Evolutionary conservation across 2,329 filamentous ascomycete species (phyloP).

Genomic region (Cordyceps farinosa): DNA sequence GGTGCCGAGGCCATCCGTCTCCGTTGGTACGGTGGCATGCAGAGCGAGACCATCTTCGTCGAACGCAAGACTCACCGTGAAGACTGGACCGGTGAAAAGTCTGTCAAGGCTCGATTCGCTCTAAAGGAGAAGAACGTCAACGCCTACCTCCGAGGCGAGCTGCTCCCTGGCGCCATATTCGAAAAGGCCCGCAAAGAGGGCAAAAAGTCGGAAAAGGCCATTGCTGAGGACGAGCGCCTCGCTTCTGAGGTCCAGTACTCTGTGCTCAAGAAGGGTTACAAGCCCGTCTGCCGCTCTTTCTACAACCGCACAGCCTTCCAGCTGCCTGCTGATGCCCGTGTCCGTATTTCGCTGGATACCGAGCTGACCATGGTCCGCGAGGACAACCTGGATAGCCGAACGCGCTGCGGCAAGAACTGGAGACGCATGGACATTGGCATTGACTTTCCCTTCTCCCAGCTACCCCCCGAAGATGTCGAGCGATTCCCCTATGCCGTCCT

Average conservation of each 20-base stretch:
- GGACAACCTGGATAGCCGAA: conserved; percentile 82
- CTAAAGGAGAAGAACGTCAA: conserved; percentile 98
- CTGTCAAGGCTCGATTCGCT: conserved; percentile 92
- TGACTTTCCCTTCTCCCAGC: conserved; percentile 87
- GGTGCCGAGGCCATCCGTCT: conserved; percentile 94
- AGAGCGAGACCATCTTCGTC: conserved; percentile 90
- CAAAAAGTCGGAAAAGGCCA: conserved; percentile 89
- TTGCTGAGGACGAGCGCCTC: conserved; percentile 84
- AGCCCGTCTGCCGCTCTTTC: conserved; percentile 89
- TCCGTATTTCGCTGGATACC: conserved; percentile 94
- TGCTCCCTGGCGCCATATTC: conserved; percentile 85
- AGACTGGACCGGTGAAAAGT: conserved; percentile 99
- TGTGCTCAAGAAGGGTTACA: conserved; percentile 78
- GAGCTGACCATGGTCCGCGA: conserved; percentile 94
- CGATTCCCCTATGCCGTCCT: conserved; percentile 94
- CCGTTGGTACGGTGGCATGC: conserved; percentile 97
- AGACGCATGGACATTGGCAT: conserved; percentile 95
- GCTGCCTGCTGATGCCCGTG: conserved; percentile 89
- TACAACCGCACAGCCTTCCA: conserved; percentile 99
- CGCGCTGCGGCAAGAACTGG: conserved; percentile 84
- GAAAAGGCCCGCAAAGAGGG: conserved; percentile 94
- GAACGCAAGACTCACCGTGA: conserved; percentile 98
- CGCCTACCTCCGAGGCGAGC: conserved; percentile 76
- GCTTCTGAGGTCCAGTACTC: conserved; percentile 93
- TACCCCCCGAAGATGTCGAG: conserved; percentile 79